A percentile compares a stretch with the other conserved stretches of the same genome.
Conservation (phyloP, 768 basidiomycete genomes). For the Amanita inopinata region DNA sequence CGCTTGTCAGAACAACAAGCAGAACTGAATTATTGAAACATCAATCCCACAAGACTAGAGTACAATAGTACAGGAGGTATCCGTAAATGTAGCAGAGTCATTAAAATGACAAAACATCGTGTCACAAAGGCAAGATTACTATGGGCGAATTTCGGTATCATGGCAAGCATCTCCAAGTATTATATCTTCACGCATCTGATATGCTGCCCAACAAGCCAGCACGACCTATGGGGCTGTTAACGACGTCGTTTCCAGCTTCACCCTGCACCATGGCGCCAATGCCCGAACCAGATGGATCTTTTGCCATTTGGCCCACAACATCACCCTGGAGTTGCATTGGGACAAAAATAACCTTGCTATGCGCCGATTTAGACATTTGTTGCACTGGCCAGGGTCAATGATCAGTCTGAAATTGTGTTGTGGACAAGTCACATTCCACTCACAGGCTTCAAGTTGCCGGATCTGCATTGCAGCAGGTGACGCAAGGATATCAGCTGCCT, state of each 20-base stretch:
- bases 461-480: constrained; percentile 98
- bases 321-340: constrained; percentile 86
- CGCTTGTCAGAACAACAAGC: too few relatives aligned
- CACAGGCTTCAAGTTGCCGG: constrained; percentile 82
- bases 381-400: constrained; percentile 40
- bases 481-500: constrained; percentile 91
- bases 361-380: constrained; percentile 86
- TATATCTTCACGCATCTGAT: constrained; percentile 27
- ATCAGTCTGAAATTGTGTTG: neutral
- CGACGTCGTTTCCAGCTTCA: constrained; percentile 30
- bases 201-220: constrained; percentile 46
- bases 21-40: too few relatives aligned
- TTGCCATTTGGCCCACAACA: constrained; percentile 40
- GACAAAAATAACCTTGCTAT: constrained; percentile 89
- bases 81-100: too few relatives aligned
- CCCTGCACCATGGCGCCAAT: constrained; percentile 19
- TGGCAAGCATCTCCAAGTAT: neutral
- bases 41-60: too few relatives aligned
- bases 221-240: constrained; percentile 33
- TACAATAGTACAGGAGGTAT: too few relatives aligned
- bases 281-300: constrained; percentile 20
- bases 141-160: constrained; percentile 18
- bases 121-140: constrained; percentile 19
- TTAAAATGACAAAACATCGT: too few relatives aligned
- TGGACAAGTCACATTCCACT: constrained; percentile 18